Evolutionary conservation across 257 asterid genomes (phyloP), one percentile per base, ranked within the genome.

Genomic region (Orobanche coerulescens): DNA sequence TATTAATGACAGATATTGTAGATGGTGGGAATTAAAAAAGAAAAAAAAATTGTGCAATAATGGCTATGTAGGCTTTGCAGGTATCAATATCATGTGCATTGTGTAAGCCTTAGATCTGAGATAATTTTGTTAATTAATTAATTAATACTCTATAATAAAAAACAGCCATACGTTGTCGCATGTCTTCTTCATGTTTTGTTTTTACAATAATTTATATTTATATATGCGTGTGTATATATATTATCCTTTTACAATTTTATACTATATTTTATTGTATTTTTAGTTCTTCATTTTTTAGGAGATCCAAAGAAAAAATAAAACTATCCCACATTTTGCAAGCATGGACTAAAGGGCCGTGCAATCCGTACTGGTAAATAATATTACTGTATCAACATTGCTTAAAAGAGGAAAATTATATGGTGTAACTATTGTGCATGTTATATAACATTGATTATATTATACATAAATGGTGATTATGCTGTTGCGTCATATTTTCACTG

Each of bases 131-230:
- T 71, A 37, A 37, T 43, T 30, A 30, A n/a, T n/a, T n/a, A n/a
- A n/a, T n/a, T n/a, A 43, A 14, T 43, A n/a, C 3, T 43, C 44
- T 66, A 46, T 44, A 72, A 30, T 63, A 54, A 70, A 70, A 65
- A 58, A 44, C 31, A 77, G 18, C 60, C 80, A 47, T 73, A 74
- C 73, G 76, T 75, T 68, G 65, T 66, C 66, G 69, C 78, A 71
- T 71, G 76, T 74, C 65, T 71, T 65, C 71, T 71, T 65, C 71
- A 43, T 74, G 80, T 68, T 74, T 23, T n/a, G n/a, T n/a, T n/a
- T n/a, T n/a, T n/a, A n/a, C n/a, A n/a, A n/a, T n/a, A n/a, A 62
- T 62, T 49, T 60, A 12, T 63, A 6, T 58, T 33, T 57, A 43
- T 15, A 13, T 15, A 4, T 10, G 4, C n/a, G 1, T 15, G 2